Conservation (phyloP, 1,284 basidiomycete genomes). For the Boletus smithii region DNA sequence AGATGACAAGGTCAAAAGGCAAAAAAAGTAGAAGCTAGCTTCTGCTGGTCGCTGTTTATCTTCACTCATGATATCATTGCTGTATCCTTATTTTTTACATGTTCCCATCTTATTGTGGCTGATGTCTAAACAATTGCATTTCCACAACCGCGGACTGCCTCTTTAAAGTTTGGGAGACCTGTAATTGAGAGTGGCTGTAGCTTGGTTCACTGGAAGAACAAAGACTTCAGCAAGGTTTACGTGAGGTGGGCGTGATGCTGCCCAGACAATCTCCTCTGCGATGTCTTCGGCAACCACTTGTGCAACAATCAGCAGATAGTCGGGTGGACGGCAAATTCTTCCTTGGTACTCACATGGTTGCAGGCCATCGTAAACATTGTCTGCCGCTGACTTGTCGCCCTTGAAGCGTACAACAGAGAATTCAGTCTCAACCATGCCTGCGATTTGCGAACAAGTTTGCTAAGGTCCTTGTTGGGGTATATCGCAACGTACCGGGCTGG, state of each 20-base stretch:
- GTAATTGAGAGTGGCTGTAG: slow-evolving; percentile 51
- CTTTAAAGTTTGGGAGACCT: slow-evolving; percentile 19
- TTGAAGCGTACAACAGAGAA: slow-evolving; percentile 88
- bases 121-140: slow-evolving; percentile 2
- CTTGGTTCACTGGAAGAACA: slow-evolving; percentile 81
- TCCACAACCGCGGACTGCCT: neutral
- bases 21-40: slow-evolving; percentile 40
- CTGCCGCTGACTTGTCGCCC: slow-evolving; percentile 77
- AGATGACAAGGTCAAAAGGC: slow-evolving; percentile 48
- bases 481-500: slow-evolving; percentile 63
- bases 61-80: slow-evolving; percentile 27
- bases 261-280: slow-evolving; percentile 98
- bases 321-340: neutral
- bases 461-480: neutral
- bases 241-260: slow-evolving; percentile 81
- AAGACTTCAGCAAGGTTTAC: slow-evolving; percentile 82
- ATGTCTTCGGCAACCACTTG: slow-evolving; percentile 79
- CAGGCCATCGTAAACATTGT: slow-evolving; percentile 87
- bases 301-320: slow-evolving; percentile 16
- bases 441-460: slow-evolving; percentile 7
- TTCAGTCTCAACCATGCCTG: slow-evolving; percentile 88
- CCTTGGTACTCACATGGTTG: slow-evolving; percentile 59
- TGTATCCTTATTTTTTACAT: slow-evolving; percentile 34
- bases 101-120: slow-evolving; percentile 4
- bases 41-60: slow-evolving; percentile 10